phyloP scores from a whole-genome alignment of 1,284 basidiomycete genomes.

The Anthracocystis panici-leucophaei region DNA sequence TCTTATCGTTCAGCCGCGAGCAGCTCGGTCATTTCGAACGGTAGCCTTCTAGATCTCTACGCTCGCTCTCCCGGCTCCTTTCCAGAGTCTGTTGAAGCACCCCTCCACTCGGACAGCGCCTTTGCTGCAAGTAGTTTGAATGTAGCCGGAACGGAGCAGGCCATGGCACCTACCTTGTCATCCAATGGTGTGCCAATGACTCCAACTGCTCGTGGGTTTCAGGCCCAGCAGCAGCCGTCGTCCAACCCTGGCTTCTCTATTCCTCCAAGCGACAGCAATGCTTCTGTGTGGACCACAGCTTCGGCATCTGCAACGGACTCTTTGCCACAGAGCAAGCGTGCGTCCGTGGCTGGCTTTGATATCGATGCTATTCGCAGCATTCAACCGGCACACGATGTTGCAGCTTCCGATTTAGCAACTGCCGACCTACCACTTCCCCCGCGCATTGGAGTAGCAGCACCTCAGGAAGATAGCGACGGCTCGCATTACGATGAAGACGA shows the following conservation, averaged over 20 bases:
- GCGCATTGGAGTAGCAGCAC: conserved; percentile 15
- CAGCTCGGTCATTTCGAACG: conserved; percentile 44
- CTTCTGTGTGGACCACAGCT: conserved; percentile 42
- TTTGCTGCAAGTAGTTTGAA: not conserved
- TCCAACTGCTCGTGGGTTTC: conserved; percentile 26
- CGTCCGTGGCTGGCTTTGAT: conserved; percentile 41
- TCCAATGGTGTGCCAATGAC: conserved; percentile 11
- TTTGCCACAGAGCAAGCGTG: conserved; percentile 37
- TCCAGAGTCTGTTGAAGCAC: conserved; percentile 13
- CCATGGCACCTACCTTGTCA: conserved; percentile 5
- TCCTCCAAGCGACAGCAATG: conserved; percentile 38
- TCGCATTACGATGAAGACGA: conserved; percentile 52
- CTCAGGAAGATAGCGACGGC: conserved; percentile 46
- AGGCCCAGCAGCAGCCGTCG: conserved; percentile 10
- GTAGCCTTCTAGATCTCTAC: conserved; percentile 51
- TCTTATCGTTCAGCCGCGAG: conserved; percentile 33
- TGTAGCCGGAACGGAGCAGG: conserved; percentile 1
- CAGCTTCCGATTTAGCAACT: not conserved
- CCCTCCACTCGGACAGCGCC: not conserved
- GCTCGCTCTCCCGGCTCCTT: conserved; percentile 36
- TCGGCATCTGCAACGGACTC: conserved; percentile 24
- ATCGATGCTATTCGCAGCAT: conserved; percentile 37
- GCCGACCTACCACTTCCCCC: conserved; percentile 8
- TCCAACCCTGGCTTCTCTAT: conserved; percentile 13
- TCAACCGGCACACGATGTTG: conserved; percentile 15